Base-by-base conservation (phyloP, 768 basidiomycete species). In the Xerocomellus amylosporus region DNA sequence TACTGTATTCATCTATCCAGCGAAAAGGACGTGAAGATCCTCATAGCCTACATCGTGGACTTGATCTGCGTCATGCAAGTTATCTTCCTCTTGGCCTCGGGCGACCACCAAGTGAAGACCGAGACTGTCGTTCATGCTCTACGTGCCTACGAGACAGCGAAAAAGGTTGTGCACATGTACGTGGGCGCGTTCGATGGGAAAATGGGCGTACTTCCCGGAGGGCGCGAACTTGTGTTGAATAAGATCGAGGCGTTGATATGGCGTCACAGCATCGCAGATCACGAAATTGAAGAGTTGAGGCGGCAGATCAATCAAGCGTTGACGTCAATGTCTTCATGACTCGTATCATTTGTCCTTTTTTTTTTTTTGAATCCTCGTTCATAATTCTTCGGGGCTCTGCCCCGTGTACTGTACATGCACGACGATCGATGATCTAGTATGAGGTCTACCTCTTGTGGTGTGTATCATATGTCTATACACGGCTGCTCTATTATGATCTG, bases 51-150 rank as follows among this genome's bases (percentile, higher is more conserved):
- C 41, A 53, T 58, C 24, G 43, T 61, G 4, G 45, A 63, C 46
- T n/a, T 61, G 28, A 49, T 58, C 17, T 61, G 51, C 26, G 42
- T 58, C 52, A 62, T 61, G 60, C 60, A 62, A 31, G 38, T 28
- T 7, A 8, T 58, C 24, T 61, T 51, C 30, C 28, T 58, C 42
- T 7, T 62, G 10, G 31, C 49, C 1, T 15, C 42, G 0, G 33
- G 41, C 12, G 9, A 20, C 2, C 41, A 13, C 0, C 24, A 24
- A 24, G 45, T 61, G 34, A 63, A 42, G 8, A 1, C 13, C 6
- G 2, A 42, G 34, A 43, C 22, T 3, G 17, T 17, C 3, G 2
- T 2, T 28, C 26, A 30, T 24, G 56, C 52, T n/a, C 6, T 59
- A 2, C 13, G 1, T 7, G 56, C 45, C 3, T 58, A 54, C n/a